phyloP scores from a whole-genome alignment of 2,329 filamentous ascomycete species.

The Diaporthe caulivora region DNA sequence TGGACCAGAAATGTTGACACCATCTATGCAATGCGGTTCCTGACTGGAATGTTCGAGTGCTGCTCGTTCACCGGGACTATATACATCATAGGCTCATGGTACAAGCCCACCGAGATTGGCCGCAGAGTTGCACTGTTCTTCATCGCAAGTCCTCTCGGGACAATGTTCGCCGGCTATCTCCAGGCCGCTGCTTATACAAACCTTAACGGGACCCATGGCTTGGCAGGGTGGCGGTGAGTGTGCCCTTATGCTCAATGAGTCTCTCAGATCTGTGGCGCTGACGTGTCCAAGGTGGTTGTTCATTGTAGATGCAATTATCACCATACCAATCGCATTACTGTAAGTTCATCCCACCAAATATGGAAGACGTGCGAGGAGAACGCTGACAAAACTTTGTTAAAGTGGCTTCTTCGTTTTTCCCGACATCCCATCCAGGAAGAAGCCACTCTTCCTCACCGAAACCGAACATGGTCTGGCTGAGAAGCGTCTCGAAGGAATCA shows the following conservation, averaged over 20 bases:
- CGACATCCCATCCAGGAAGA: slow-evolving; percentile 3
- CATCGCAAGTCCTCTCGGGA: slow-evolving; percentile 61
- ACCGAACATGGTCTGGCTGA: neutral
- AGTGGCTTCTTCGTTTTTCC: slow-evolving; percentile 7
- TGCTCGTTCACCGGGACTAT: slow-evolving; percentile 47
- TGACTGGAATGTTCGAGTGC: slow-evolving; percentile 50
- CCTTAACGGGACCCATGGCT: slow-evolving; percentile 59
- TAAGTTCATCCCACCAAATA: too few relatives aligned
- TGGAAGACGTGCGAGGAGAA: too few relatives aligned
- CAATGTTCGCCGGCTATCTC: slow-evolving; percentile 61
- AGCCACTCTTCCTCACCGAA: neutral
- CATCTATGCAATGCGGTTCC: slow-evolving; percentile 48
- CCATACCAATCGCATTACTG: slow-evolving; percentile 3
- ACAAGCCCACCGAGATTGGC: slow-evolving; percentile 53
- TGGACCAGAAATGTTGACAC: slow-evolving; percentile 1
- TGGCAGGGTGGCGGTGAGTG: slow-evolving; percentile 61
- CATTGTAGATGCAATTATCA: slow-evolving; percentile 2
- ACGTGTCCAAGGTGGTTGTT: neutral
- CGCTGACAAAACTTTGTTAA: neutral
- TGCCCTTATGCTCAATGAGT: neutral
- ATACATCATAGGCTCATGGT: slow-evolving; percentile 53
- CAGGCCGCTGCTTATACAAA: slow-evolving; percentile 60
- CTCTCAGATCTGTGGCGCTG: neutral
- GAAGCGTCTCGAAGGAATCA: neutral
- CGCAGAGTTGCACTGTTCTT: slow-evolving; percentile 64